A percentile compares a stretch with the other conserved stretches of the same genome.
phyloP scores from a whole-genome alignment of 345 rosid species.

The Cochlearia excelsa region DNA sequence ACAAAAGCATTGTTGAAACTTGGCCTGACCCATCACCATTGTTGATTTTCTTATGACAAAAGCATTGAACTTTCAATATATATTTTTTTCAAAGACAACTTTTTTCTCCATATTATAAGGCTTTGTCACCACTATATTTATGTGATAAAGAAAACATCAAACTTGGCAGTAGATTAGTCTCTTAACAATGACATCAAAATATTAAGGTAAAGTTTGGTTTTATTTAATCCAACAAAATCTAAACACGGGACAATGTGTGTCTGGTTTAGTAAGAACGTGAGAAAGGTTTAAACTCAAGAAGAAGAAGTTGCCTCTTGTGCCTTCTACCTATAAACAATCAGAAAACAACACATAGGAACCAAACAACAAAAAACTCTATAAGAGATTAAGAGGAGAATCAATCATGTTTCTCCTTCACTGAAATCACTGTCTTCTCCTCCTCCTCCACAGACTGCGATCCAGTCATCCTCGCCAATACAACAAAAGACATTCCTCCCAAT shows the following conservation, averaged over 20 bases:
- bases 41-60: no score
- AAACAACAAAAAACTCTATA: neutral
- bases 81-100: no score
- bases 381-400: slow-evolving; percentile 2
- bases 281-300: slow-evolving; percentile 25
- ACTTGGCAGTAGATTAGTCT: no score
- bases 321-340: slow-evolving; percentile 10
- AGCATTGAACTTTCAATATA: no score
- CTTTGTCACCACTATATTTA: no score
- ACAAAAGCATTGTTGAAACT: no score
- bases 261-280: slow-evolving; percentile 17
- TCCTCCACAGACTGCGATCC: slow-evolving; percentile 70
- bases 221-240: slow-evolving; percentile 11
- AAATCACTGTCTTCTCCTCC: slow-evolving; percentile 41
- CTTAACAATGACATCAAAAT: no score
- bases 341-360: slow-evolving; percentile 13
- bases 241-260: slow-evolving; percentile 8
- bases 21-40: no score
- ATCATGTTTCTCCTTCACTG: slow-evolving; percentile 34
- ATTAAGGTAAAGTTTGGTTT: neutral
- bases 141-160: no score
- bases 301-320: slow-evolving; percentile 5
- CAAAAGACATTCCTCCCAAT: slow-evolving; percentile 89
- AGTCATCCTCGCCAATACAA: slow-evolving; percentile 80
- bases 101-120: no score